Percentiles rank a stretch among this genome's conserved stretches.
Conservation (phyloP, 1,139 yeast genomes). For the Zygosaccharomyces pseudobailii region DNA sequence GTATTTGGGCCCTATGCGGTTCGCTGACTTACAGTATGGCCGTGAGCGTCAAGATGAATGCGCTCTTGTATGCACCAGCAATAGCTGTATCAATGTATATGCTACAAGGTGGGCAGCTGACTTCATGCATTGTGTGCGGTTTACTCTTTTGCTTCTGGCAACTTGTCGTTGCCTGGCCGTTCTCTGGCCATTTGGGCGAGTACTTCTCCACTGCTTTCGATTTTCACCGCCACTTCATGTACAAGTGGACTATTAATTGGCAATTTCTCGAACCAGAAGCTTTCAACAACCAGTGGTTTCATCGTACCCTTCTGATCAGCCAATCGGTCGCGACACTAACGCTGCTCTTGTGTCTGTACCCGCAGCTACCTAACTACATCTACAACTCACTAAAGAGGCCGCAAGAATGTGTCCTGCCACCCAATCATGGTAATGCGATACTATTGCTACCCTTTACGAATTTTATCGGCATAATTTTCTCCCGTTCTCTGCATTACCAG, state of each 20-base stretch:
- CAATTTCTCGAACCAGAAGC: conserved; percentile 58
- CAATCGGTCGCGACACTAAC: conserved; percentile 46
- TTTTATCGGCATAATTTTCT: conserved; percentile 68
- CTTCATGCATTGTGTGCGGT: conserved; percentile 25
- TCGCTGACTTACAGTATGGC: conserved; percentile 63
- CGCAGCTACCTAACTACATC: conserved; percentile 23
- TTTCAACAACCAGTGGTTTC: conserved; percentile 54
- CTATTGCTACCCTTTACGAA: conserved; percentile 39
- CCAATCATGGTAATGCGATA: neutral
- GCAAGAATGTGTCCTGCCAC: neutral
- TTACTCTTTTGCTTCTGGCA: conserved; percentile 39
- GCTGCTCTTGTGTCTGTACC: conserved; percentile 42
- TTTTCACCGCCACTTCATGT: conserved; percentile 66
- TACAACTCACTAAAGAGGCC: conserved; percentile 19
- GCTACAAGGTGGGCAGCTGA: conserved; percentile 48
- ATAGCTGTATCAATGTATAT: conserved; percentile 51
- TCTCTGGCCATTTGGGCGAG: conserved; percentile 44
- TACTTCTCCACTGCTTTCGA: conserved; percentile 68
- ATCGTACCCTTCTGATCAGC: conserved; percentile 45
- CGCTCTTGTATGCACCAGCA: conserved; percentile 76
- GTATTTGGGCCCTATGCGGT: neutral
- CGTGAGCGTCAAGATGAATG: conserved; percentile 88
- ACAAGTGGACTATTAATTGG: conserved; percentile 94
- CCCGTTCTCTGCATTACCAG: conserved; percentile 88
- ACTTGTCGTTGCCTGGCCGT: conserved; percentile 51